These are phyloP conservation scores for Neodidymelliopsis sp. DNA, from an alignment of 2,329 filamentous ascomycete genomes.

Conservation along the genomic window DNA sequence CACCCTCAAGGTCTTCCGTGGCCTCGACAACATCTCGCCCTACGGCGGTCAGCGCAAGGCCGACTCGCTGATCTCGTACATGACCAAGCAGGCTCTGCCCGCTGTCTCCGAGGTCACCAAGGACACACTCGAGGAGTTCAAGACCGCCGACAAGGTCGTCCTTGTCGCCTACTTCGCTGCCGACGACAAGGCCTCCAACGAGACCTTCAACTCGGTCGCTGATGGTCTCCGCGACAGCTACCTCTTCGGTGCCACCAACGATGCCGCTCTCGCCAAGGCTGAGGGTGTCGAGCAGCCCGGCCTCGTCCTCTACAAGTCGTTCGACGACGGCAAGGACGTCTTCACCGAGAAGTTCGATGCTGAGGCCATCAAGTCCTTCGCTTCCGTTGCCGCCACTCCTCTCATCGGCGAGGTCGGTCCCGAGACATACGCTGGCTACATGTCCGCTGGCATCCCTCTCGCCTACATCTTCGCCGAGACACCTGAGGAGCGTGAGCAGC, in stretches of 20 bases:
- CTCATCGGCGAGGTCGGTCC: constrained; percentile 95
- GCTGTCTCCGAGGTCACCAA: constrained; percentile 84
- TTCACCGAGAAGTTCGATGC: constrained; percentile 83
- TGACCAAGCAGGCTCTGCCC: constrained; percentile 97
- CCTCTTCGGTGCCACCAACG: constrained; percentile 88
- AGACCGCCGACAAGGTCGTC: constrained; percentile 96
- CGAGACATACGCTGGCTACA: constrained; percentile 95
- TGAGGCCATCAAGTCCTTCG: constrained; percentile 81
- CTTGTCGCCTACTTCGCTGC: constrained; percentile 85
- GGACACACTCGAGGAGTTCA: constrained; percentile 92
- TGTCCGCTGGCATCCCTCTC: constrained; percentile 87
- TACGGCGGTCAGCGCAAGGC: constrained; percentile 93
- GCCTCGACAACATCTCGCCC: constrained; percentile 77
- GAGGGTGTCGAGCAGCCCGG: constrained; percentile 88
- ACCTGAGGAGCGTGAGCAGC: constrained; percentile 82
- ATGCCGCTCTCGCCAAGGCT: constrained; percentile 83
- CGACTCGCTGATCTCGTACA: constrained; percentile 79
- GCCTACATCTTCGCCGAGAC: constrained; percentile 98
- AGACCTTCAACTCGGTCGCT: constrained; percentile 81
- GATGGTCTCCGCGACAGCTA: constrained; percentile 83
- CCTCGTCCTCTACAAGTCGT: constrained; percentile 94
- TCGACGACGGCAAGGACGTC: constrained; percentile 92
- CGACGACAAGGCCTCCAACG: constrained; percentile 83
- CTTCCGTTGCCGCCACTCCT: constrained; percentile 84
- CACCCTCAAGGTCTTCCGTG: constrained; percentile 98